Evolutionary conservation across 2,329 filamentous ascomycete species (phyloP), one percentile per base, ranked within the genome.

Genomic region (Volutella citrinella): DNA sequence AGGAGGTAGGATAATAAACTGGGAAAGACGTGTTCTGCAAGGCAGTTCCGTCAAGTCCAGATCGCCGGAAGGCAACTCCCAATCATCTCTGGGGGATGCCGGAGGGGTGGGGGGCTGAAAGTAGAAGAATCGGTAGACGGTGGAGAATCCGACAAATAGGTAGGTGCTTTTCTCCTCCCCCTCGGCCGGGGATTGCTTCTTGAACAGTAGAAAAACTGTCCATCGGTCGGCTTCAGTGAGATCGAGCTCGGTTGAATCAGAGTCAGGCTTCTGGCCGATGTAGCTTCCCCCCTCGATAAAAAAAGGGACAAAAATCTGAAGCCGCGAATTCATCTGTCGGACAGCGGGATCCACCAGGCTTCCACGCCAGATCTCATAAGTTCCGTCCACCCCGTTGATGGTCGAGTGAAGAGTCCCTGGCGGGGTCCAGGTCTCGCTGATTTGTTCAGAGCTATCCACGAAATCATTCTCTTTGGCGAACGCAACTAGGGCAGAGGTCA

Each of bases 221-320:
- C 93, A 98, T 51, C 91, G 78, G 41, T 89, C 78, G 14, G 80
- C 82, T 42, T 90, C 84, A 1, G 83, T 75, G 32, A 85, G 74
- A 23, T 89, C 80, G 25, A 56, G 72, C 38, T 87, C 76, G 12
- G 77, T 75, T 31, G 88, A 79, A 4, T 69, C 61, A 5, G 63
- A 63, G 5, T 70, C 60, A 3, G 48, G 51, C 19, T 68, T 58
- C 21, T 67, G 54, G 9, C 66, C 77, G 27, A 96, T 80, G 22
- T 79, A 79, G 5, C 80, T 85, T n/a, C 90, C 93, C 18, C 87
- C 93, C 60, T 98, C 94, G 42, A 98, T 96, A 59, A 89, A 94
- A 40, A 97, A 72, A 12, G 87, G 80, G 6, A 90, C 78, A 21
- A 95, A 69, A 35, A 96, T 79, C 64, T 95, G 89, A 45, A 94